phyloP scores from a whole-genome alignment of 495 filamentous ascomycete species.

The Daldinia concentrica region DNA sequence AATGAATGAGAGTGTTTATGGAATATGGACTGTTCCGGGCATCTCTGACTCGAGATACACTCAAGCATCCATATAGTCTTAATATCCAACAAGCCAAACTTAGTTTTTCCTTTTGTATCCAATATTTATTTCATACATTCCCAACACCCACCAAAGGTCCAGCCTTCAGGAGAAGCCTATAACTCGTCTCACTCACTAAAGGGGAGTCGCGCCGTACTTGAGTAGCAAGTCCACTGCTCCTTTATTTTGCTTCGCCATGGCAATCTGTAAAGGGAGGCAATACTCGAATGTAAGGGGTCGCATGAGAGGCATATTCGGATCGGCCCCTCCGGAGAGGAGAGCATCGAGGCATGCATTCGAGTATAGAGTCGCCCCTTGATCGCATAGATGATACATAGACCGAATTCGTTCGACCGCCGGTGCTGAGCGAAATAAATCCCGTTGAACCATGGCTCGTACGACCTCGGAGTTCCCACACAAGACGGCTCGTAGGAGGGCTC shows the following conservation, averaged over 20 bases:
- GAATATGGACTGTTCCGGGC: too few species aligned
- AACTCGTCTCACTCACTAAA: not conserved
- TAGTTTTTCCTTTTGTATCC: not conserved
- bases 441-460: not conserved
- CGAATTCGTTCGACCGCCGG: not conserved
- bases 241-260: not conserved
- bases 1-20: too few species aligned
- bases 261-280: not conserved
- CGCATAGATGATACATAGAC: not conserved
- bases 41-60: not conserved
- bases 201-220: not conserved
- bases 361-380: not conserved
- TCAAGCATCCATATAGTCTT: not conserved
- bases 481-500: not conserved
- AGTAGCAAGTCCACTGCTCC: not conserved
- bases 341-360: not conserved
- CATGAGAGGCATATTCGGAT: conserved; percentile 3
- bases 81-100: not conserved
- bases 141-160: not conserved
- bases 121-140: not conserved
- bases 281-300: not conserved
- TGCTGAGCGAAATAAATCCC: not conserved
- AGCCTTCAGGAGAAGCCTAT: not conserved
- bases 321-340: not conserved
- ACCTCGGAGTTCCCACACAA: not conserved